A percentile compares a stretch with the other conserved stretches of the same genome.
These are phyloP conservation scores for Circinella umbellata DNA, from an alignment of 371 early-diverging fungal genomes.

Conservation along the genomic window DNA sequence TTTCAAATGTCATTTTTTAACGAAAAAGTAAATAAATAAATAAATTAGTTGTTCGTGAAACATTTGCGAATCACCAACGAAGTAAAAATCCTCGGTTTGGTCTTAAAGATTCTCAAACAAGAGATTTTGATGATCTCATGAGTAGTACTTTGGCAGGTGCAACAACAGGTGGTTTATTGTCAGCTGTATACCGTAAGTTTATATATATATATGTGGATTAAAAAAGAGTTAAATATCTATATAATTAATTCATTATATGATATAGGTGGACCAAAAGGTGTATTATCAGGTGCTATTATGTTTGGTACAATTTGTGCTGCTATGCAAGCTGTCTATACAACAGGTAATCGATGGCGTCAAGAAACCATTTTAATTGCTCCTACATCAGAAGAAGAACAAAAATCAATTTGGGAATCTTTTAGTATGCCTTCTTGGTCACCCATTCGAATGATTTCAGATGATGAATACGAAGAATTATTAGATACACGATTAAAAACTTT, in stretches of 20 bases:
- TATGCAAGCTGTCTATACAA: slow-evolving; percentile 30
- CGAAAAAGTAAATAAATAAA: neutral
- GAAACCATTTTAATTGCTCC: slow-evolving; percentile 25
- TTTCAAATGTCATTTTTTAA: no score
- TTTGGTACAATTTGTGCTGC: slow-evolving; percentile 50
- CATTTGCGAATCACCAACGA: slow-evolving; percentile 58
- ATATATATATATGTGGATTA: no score
- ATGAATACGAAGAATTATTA: slow-evolving; percentile 49
- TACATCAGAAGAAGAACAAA: slow-evolving; percentile 1
- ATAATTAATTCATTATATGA: no score
- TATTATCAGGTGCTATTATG: slow-evolving; percentile 56
- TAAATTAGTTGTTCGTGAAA: slow-evolving; percentile 47
- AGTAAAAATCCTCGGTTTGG: slow-evolving; percentile 61
- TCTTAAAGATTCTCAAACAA: slow-evolving; percentile 60
- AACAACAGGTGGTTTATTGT: slow-evolving; percentile 59
- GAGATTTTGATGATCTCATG: slow-evolving; percentile 57
- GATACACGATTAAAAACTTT: slow-evolving; percentile 46
- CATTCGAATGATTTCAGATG: slow-evolving; percentile 44
- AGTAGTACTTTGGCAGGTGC: slow-evolving; percentile 65
- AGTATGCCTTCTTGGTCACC: slow-evolving; percentile 53
- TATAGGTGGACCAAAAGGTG: slow-evolving; percentile 56
- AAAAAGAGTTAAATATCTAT: no score
- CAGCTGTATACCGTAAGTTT: slow-evolving; percentile 56
- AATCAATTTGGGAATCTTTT: slow-evolving; percentile 40
- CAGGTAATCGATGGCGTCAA: slow-evolving; percentile 50